Evolutionary conservation across 805 yeast genomes (phyloP).

Genomic region (Candida yuanshanica): DNA sequence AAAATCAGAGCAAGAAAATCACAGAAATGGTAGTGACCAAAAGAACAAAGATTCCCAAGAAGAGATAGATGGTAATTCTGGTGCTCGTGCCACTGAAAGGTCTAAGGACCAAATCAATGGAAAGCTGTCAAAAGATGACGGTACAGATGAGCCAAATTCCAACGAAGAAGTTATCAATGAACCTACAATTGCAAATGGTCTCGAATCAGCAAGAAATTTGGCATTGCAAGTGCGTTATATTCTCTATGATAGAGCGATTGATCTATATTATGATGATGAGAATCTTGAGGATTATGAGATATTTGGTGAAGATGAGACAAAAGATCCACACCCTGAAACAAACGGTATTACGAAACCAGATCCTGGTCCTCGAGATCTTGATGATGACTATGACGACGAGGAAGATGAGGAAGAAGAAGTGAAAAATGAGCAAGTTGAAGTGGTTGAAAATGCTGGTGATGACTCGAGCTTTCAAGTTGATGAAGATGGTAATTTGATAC

Average conservation of each 20-base stretch:
- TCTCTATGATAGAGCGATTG: slow-evolving; percentile 67
- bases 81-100: background rate
- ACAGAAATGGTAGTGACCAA: slow-evolving; percentile 2
- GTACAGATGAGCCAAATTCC: background rate
- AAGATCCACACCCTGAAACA: background rate
- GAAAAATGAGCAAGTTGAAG: background rate
- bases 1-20: background rate
- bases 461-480: slow-evolving; percentile 9
- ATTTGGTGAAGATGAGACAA: slow-evolving; percentile 15
- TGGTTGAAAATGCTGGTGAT: slow-evolving; percentile 2
- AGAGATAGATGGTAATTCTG: background rate
- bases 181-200: slow-evolving; percentile 34
- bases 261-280: slow-evolving; percentile 30
- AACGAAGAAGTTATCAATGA: slow-evolving; percentile 23
- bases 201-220: slow-evolving; percentile 44
- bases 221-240: slow-evolving; percentile 63
- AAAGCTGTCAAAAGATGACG: background rate
- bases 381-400: slow-evolving; percentile 31
- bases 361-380: slow-evolving; percentile 27
- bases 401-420: slow-evolving; percentile 20
- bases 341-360: background rate
- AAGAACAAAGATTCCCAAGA: background rate
- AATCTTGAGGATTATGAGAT: slow-evolving; percentile 15
- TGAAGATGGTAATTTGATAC: slow-evolving; percentile 21
- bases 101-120: background rate